Conservation (phyloP, 139 green algal species). For the Desmodesmus armatus region DNA sequence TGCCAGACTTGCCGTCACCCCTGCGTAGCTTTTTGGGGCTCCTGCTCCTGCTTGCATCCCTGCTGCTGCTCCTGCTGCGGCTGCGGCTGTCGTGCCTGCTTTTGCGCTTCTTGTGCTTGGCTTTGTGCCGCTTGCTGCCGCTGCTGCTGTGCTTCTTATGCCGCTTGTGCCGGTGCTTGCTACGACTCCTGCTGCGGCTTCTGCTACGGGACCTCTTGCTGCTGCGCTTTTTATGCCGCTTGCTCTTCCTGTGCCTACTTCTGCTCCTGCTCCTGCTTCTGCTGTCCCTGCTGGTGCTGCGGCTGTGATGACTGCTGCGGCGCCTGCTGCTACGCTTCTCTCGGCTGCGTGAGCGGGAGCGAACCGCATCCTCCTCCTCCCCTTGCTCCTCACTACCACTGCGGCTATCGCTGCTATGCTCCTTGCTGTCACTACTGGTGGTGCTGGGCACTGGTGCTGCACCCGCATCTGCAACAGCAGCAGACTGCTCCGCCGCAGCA, state of each 20-base stretch:
- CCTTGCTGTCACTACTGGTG: background rate
- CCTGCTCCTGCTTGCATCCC: background rate
- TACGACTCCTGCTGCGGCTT: background rate
- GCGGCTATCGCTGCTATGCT: too few relatives aligned
- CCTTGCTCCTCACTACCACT: too few relatives aligned
- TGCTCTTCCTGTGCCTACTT: background rate
- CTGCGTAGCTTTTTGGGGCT: too few relatives aligned
- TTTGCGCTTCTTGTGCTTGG: background rate
- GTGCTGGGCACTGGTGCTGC: background rate
- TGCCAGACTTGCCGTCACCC: background rate
- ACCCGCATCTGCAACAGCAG: background rate
- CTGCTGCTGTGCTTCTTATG: background rate
- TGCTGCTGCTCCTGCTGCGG: background rate
- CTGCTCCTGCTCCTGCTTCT: background rate
- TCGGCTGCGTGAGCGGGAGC: too few relatives aligned
- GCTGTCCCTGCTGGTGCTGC: conserved; percentile 14
- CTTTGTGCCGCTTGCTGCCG: background rate
- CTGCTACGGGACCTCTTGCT: background rate
- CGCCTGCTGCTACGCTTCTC: background rate
- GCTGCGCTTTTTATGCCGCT: background rate
- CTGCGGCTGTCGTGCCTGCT: background rate
- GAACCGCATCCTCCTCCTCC: too few relatives aligned
- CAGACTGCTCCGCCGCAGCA: background rate
- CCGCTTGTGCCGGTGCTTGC: background rate
- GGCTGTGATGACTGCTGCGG: background rate